phyloP scores from a whole-genome alignment of 176 grass and related monocot genomes.

The Luzula sylvatica region DNA sequence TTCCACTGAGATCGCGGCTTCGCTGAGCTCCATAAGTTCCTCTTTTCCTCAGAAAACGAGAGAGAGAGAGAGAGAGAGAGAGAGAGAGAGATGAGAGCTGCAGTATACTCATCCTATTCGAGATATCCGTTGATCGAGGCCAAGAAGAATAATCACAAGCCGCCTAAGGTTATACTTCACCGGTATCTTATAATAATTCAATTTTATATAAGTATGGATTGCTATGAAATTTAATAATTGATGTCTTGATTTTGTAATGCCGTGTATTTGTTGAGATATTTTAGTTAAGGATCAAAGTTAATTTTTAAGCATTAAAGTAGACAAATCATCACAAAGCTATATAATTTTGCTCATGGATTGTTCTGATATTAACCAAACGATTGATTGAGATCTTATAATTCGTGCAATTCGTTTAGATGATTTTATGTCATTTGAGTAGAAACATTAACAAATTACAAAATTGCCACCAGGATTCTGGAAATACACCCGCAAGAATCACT shows the following conservation, averaged over 20 bases:
- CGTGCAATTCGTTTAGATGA: no score
- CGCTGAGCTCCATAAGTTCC: no score
- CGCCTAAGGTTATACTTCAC: background rate
- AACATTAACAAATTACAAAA: no score
- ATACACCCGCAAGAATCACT: conserved; percentile 67
- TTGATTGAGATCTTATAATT: no score
- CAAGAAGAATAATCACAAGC: background rate
- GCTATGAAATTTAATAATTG: background rate
- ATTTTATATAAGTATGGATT: background rate
- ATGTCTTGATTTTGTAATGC: background rate
- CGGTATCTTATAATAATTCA: background rate
- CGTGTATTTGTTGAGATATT: background rate
- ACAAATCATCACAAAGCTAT: no score
- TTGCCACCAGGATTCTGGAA: conserved; percentile 35
- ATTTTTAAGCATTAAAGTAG: no score
- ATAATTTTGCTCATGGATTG: no score
- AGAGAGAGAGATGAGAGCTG: conserved; percentile 15
- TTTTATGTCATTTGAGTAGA: no score
- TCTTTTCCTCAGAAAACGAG: background rate
- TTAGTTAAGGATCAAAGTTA: no score
- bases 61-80: background rate
- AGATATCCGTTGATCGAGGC: conserved; percentile 8
- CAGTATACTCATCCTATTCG: conserved; percentile 3
- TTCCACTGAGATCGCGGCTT: no score
- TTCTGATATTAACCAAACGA: no score